Evolutionary conservation across 2,329 filamentous ascomycete species (phyloP).

Genomic region (Aureobasidium sp.): DNA sequence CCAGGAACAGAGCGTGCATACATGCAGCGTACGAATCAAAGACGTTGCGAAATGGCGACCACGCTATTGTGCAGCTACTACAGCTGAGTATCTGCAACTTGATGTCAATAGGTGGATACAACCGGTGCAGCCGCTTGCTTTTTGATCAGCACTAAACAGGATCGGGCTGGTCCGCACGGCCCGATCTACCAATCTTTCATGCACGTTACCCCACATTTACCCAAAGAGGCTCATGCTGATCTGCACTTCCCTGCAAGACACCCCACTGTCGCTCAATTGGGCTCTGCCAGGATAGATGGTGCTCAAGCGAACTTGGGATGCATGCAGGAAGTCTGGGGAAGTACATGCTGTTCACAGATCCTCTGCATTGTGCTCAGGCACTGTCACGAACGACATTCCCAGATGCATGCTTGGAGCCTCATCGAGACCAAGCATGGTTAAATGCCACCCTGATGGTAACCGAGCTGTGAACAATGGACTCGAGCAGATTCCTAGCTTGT

Average conservation of each 20-base stretch:
- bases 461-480: neutral
- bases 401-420: no score
- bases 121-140: neutral
- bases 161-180: conserved; percentile 6
- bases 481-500: neutral
- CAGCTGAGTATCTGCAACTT: neutral
- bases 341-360: neutral
- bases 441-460: neutral
- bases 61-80: conserved; percentile 5
- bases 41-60: neutral
- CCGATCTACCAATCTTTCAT: conserved; percentile 4
- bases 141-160: neutral
- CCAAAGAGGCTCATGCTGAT: conserved; percentile 2
- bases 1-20: conserved; percentile 1
- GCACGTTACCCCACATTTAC: conserved; percentile 2
- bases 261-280: neutral
- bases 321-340: neutral
- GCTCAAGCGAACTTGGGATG: neutral
- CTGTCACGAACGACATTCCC: neutral
- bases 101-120: conserved; percentile 3
- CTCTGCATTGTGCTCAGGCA: neutral
- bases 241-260: neutral
- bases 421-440: neutral
- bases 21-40: neutral
- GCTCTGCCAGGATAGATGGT: neutral